Percentiles rank a stretch among this genome's conserved stretches.
Evolutionary conservation across 768 basidiomycete species (phyloP).

Genomic region (Chalciporus piperatus): DNA sequence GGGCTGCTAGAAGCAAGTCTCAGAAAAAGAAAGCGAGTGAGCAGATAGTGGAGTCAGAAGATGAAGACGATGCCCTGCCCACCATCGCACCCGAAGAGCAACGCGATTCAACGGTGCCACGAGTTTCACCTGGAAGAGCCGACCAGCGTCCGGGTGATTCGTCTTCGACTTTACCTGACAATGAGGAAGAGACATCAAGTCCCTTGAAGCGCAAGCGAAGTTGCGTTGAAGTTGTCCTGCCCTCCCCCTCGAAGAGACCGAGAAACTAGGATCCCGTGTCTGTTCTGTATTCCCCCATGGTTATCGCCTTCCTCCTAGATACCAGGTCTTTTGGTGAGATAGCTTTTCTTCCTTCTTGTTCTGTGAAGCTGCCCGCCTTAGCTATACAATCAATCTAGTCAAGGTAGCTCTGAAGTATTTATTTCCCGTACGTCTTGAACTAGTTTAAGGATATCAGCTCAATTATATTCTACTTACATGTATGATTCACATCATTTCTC

Average conservation of each 20-base stretch:
- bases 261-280: slow-evolving; percentile 5
- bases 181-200: slow-evolving; percentile 1
- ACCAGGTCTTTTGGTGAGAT: too few relatives aligned
- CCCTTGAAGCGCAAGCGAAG: slow-evolving; percentile 23
- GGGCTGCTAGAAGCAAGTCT: neutral
- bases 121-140: neutral
- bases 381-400: neutral
- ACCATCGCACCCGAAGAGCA: neutral
- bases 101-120: neutral
- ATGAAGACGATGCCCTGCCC: slow-evolving; percentile 27
- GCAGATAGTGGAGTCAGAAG: slow-evolving; percentile 23
- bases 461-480: too few relatives aligned
- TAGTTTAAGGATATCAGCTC: too few relatives aligned
- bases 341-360: neutral
- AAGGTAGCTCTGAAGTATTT: neutral
- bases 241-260: slow-evolving; percentile 21
- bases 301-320: too few relatives aligned
- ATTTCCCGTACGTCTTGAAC: too few relatives aligned
- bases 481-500: neutral
- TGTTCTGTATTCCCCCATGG: too few relatives aligned
- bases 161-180: neutral
- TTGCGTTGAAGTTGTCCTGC: neutral
- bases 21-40: slow-evolving; percentile 9
- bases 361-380: neutral
- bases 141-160: neutral